These are phyloP conservation scores for Calonectria honghensis DNA, from an alignment of 2,329 filamentous ascomycete species.

Conservation along the genomic window DNA sequence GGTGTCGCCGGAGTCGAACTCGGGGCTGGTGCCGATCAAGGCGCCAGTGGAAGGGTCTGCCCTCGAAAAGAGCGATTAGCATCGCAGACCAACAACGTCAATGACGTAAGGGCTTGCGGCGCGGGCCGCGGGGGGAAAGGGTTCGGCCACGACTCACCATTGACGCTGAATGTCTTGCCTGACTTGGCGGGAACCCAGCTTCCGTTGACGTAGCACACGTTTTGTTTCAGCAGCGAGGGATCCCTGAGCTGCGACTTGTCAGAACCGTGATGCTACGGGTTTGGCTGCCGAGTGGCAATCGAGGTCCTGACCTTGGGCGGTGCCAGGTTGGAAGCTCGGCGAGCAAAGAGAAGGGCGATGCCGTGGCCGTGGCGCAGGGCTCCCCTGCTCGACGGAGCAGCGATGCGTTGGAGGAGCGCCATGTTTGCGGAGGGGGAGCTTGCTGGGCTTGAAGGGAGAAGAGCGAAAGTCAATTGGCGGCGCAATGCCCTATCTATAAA, in stretches of 20 bases:
- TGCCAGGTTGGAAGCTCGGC: slow-evolving; percentile 69
- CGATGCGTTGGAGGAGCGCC: slow-evolving; percentile 58
- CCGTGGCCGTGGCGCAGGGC: slow-evolving; percentile 56
- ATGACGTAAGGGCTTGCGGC: not conserved
- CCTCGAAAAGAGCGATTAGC: slow-evolving; percentile 27
- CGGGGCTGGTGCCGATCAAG: slow-evolving; percentile 88
- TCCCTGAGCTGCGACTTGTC: slow-evolving; percentile 78
- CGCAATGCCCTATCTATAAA: slow-evolving; percentile 31
- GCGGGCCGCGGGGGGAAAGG: not conserved
- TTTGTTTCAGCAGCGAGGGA: slow-evolving; percentile 87
- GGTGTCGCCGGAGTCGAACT: slow-evolving; percentile 87
- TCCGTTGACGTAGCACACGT: slow-evolving; percentile 91
- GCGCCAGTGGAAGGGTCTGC: slow-evolving; percentile 88
- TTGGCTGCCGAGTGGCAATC: not conserved
- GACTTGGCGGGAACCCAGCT: slow-evolving; percentile 92
- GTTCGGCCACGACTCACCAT: slow-evolving; percentile 67
- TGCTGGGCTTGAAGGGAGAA: not conserved
- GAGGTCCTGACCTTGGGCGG: slow-evolving; percentile 62
- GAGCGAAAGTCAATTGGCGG: not conserved
- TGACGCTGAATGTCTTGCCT: slow-evolving; percentile 93
- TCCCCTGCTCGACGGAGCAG: slow-evolving; percentile 54
- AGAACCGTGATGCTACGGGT: not conserved
- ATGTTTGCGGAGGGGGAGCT: slow-evolving; percentile 46
- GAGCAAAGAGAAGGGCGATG: slow-evolving; percentile 54
- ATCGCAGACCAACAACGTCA: not conserved